Percentiles rank a stretch among this genome's conserved stretches.
Conservation (phyloP, 108 stramenopile species). For the Cylindrotheca fusiformis region DNA sequence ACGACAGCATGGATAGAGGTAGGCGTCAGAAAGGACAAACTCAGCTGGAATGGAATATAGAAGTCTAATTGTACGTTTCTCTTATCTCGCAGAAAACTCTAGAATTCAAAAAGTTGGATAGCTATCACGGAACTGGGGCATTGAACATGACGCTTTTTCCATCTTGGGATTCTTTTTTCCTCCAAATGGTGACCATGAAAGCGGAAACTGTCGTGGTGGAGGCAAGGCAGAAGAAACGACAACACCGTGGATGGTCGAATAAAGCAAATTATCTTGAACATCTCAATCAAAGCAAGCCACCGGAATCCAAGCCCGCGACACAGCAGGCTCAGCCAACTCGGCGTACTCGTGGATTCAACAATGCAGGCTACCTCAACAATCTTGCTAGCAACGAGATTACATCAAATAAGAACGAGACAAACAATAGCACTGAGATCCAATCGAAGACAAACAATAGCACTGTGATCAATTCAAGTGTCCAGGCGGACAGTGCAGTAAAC, state of each 20-base stretch:
- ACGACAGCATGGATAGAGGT: conserved; percentile 60
- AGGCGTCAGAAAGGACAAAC: background rate
- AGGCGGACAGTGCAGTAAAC: too few species aligned
- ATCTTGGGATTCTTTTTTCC: conserved; percentile 64
- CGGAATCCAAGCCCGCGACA: too few species aligned
- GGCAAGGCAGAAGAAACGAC: conserved; percentile 10
- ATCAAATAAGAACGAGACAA: background rate
- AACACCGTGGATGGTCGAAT: conserved; percentile 51
- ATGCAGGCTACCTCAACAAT: background rate
- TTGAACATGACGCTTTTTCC: conserved; percentile 60
- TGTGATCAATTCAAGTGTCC: too few species aligned
- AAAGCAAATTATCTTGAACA: conserved; percentile 40
- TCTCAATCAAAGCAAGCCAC: conserved; percentile 8
- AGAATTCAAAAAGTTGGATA: conserved; percentile 47
- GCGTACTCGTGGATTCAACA: background rate
- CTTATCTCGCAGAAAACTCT: conserved; percentile 22
- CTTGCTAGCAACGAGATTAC: background rate
- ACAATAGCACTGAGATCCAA: background rate
- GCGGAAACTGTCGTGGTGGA: conserved; percentile 40
- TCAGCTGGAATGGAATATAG: background rate
- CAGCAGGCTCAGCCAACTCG: too few species aligned
- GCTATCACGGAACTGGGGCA: conserved; percentile 79
- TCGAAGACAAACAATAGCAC: background rate
- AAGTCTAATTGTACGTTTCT: background rate
- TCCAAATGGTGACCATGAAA: conserved; percentile 52